These are phyloP conservation scores for Brassica carinata DNA, from an alignment of 345 rosid genomes.

Conservation along the genomic window DNA sequence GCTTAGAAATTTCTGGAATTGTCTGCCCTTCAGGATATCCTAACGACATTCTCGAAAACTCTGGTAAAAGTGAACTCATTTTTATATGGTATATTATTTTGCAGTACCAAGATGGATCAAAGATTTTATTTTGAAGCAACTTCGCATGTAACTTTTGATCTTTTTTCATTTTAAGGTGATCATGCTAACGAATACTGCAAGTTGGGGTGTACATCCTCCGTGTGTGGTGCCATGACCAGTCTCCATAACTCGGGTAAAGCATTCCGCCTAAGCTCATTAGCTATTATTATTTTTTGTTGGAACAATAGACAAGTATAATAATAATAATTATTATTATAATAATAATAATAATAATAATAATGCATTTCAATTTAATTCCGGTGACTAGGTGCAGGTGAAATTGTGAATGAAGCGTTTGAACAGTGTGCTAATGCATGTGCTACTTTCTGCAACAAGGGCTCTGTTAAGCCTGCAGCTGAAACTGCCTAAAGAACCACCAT, in stretches of 20 bases:
- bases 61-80: not conserved
- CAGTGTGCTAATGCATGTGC: constrained; percentile 1
- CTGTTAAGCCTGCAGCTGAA: not conserved
- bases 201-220: not conserved
- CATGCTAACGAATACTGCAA: not conserved
- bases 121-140: not conserved
- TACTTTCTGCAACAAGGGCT: not conserved
- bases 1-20: not conserved
- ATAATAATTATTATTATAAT: not conserved
- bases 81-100: too few species aligned
- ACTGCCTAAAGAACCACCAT: not conserved
- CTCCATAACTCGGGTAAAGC: constrained; percentile 3
- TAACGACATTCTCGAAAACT: not conserved
- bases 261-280: not conserved
- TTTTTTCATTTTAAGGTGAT: not conserved
- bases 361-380: not conserved
- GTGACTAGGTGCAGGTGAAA: not conserved
- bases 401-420: not conserved
- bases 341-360: not conserved
- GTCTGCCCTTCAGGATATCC: not conserved
- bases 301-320: not conserved
- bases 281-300: not conserved
- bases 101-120: not conserved
- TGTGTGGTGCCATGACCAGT: not conserved
- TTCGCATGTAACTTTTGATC: not conserved